Base-by-base conservation (phyloP, 179 eudicot species). In the Heliamphora pulchella region DNA sequence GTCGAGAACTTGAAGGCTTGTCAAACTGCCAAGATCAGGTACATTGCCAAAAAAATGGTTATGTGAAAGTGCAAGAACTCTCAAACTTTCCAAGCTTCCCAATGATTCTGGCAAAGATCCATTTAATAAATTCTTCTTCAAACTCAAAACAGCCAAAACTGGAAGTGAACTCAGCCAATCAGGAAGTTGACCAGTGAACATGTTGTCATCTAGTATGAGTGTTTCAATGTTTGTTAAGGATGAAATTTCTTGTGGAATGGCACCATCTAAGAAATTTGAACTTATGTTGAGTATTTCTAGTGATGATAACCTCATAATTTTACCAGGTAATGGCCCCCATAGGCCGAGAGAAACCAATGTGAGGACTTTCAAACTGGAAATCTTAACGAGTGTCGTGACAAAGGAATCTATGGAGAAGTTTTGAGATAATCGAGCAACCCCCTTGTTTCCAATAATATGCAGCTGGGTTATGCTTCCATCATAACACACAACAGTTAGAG, bases 311-410 rank as follows among this genome's bases (percentile, higher is more conserved):
- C 77, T 90, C 13, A 81, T 75, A 59, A 92, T 83, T 50, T 88
- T 78, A 8, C 57, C 48, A 1, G 99, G 98, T 79, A 96, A 78
- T 6, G 83, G 69, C 9, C 99, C 99, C 89, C 92, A 88, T 75
- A 96, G 82, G 55, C 97, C 99, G 8, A 92, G 89, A 2, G 98
- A 94, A 83, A 86, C 95, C 82, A 96, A 81, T 71, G 86, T 89
- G 74, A 96, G 94, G 84, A 96, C 99, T 89, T 92, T 96, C 75
- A 96, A 82, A 81, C 83, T 89, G 3, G 92, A 92, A 44, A 96
- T 80, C 79, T 68, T 82, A 20, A 80, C 89, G 77, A 96, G 94
- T n/a, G 87, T 86, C 6, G 88, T 79, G 41, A 91, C 74, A 62
- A 96, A 90, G 17, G 94, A 86, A 68, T 90, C 89, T 4, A 85